phyloP scores from a whole-genome alignment of 805 yeast species.

The Saccharomycopsis fermentans region DNA sequence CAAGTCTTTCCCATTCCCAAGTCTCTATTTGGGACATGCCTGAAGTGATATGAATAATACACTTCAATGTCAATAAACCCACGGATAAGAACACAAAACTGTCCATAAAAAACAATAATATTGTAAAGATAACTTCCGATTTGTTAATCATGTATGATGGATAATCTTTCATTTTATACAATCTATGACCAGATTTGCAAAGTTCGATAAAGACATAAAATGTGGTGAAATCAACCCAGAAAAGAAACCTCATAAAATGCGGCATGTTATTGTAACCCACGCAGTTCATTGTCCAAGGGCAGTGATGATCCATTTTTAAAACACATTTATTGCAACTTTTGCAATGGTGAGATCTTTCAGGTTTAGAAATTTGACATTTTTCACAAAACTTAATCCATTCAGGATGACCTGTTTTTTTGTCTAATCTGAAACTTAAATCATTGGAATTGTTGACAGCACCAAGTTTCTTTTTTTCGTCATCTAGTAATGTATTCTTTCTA shows the following conservation, averaged over 20 bases:
- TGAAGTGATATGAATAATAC: conserved; percentile 40
- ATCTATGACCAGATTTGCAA: conserved; percentile 28
- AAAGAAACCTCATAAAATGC: conserved; percentile 66
- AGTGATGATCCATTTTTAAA: conserved; percentile 85
- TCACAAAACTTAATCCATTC: conserved; percentile 33
- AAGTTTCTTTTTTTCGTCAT: background rate
- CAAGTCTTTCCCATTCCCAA: conserved; percentile 86
- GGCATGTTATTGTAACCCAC: conserved; percentile 74
- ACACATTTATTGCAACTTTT: conserved; percentile 64
- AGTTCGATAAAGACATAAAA: conserved; percentile 37
- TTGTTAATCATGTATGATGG: conserved; percentile 49
- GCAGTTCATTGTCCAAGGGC: conserved; percentile 87
- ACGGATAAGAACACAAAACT: conserved; percentile 54
- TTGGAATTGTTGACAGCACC: background rate
- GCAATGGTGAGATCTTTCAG: conserved; percentile 82
- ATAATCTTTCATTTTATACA: conserved; percentile 39
- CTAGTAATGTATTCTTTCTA: conserved; percentile 30
- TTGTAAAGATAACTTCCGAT: conserved; percentile 43
- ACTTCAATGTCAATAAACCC: conserved; percentile 47
- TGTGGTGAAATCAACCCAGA: conserved; percentile 51
- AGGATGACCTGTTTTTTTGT: background rate
- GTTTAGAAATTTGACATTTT: conserved; percentile 65
- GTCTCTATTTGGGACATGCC: conserved; percentile 86
- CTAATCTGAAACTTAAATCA: background rate
- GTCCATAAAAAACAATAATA: conserved; percentile 45